Conservation (phyloP, 129 eudicot genomes). For the Flaveria linearis region DNA sequence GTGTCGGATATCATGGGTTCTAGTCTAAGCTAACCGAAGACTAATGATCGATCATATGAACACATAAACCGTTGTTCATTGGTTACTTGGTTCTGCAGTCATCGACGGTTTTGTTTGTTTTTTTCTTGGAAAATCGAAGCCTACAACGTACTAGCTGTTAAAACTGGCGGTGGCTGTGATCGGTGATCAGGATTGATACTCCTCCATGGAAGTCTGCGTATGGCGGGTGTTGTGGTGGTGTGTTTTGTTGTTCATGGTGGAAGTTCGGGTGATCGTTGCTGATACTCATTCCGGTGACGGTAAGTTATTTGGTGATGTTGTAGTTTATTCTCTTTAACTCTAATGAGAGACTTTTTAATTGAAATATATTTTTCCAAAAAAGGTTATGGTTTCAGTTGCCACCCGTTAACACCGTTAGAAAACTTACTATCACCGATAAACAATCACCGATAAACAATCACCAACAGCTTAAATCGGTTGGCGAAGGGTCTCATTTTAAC, state of each 20-base stretch:
- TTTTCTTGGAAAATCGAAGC: neutral
- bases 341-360: too few species aligned
- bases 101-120: neutral
- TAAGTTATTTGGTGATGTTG: constrained; percentile 11
- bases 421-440: too few species aligned
- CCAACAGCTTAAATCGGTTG: too few species aligned
- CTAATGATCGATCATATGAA: constrained; percentile 12
- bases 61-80: constrained; percentile 4
- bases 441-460: too few species aligned
- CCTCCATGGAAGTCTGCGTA: constrained; percentile 27
- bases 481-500: too few species aligned
- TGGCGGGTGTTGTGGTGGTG: constrained; percentile 23
- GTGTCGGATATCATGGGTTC: constrained; percentile 18
- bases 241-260: constrained; percentile 24
- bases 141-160: neutral
- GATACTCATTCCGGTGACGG: constrained; percentile 41
- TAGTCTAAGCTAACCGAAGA: constrained; percentile 16
- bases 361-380: too few species aligned
- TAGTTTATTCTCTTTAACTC: neutral
- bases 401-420: too few species aligned
- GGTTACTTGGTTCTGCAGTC: neutral
- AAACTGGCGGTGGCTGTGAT: neutral
- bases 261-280: constrained; percentile 32
- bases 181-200: neutral
- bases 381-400: too few species aligned